phyloP scores from a whole-genome alignment of 2,329 filamentous ascomycete genomes.

The Xylariaceae sp. region DNA sequence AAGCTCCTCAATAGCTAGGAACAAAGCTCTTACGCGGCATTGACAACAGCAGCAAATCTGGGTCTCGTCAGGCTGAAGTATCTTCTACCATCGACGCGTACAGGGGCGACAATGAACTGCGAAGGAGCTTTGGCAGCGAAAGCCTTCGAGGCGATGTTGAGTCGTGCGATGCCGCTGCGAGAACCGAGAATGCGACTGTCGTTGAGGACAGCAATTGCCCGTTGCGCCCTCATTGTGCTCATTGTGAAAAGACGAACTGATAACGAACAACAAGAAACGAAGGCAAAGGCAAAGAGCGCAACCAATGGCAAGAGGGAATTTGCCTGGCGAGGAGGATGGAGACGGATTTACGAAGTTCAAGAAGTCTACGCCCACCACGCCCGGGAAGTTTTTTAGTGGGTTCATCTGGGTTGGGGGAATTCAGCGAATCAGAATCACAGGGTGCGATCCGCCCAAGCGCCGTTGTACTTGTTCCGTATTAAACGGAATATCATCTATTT shows the following conservation, averaged over 20 bases:
- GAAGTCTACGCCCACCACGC: neutral
- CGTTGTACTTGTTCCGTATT: neutral
- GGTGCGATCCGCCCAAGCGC: neutral
- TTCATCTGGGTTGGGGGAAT: neutral
- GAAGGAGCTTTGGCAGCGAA: constrained; percentile 28
- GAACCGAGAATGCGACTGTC: constrained; percentile 35
- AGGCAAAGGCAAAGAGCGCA: constrained; percentile 17
- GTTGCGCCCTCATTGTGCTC: constrained; percentile 40
- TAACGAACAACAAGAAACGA: constrained; percentile 4
- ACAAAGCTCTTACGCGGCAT: constrained; percentile 34
- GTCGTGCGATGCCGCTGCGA: constrained; percentile 32
- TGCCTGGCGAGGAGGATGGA: constrained; percentile 2
- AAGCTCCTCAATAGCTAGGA: neutral
- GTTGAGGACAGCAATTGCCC: constrained; percentile 36
- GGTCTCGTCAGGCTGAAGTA: constrained; percentile 37
- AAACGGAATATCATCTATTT: no score
- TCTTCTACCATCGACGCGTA: constrained; percentile 33
- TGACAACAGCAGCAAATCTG: constrained; percentile 34
- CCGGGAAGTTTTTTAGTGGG: constrained; percentile 24
- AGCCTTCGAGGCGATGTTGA: constrained; percentile 31
- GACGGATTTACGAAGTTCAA: neutral
- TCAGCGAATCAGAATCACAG: constrained; percentile 20
- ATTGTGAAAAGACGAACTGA: constrained; percentile 28
- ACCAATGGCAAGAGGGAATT: constrained; percentile 22
- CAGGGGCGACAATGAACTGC: constrained; percentile 31